Evolutionary conservation across 495 filamentous ascomycete species (phyloP).

Genomic region (Hypoxylon perforatum): DNA sequence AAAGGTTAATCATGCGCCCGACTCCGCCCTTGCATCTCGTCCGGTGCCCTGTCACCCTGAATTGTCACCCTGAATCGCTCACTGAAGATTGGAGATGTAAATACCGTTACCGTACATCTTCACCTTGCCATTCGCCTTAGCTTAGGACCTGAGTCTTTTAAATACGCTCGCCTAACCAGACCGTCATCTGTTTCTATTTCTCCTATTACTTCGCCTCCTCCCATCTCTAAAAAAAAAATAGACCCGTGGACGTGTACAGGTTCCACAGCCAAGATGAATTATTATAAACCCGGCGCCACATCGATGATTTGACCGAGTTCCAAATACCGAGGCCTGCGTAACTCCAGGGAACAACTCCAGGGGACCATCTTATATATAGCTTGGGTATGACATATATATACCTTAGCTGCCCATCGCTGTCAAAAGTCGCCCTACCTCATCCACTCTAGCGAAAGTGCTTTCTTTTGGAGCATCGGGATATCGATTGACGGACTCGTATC

Average conservation of each 20-base stretch:
- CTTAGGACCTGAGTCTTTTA: no score
- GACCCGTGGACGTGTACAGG: no score
- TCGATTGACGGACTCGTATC: neutral
- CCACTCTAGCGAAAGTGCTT: neutral
- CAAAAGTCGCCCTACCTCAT: constrained; percentile 22
- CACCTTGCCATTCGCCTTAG: no score
- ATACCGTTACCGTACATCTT: neutral
- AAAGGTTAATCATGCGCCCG: neutral
- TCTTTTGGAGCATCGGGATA: neutral
- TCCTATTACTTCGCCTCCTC: no score
- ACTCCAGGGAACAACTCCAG: constrained; percentile 1
- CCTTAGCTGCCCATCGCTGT: constrained; percentile 5
- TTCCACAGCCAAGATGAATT: constrained; percentile 13
- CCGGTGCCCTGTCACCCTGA: no score
- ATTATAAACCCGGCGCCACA: constrained; percentile 12
- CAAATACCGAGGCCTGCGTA: constrained; percentile 27
- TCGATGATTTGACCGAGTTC: constrained; percentile 10
- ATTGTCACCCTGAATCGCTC: neutral
- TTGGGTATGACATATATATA: no score
- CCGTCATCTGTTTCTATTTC: no score
- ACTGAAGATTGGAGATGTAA: neutral
- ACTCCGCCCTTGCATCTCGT: constrained; percentile 2
- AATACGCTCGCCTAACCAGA: no score
- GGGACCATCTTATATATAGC: neutral
- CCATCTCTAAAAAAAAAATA: no score